These are phyloP conservation scores for Diaporthe amygdali DNA, from an alignment of 2,329 filamentous ascomycete species.

Conservation along the genomic window DNA sequence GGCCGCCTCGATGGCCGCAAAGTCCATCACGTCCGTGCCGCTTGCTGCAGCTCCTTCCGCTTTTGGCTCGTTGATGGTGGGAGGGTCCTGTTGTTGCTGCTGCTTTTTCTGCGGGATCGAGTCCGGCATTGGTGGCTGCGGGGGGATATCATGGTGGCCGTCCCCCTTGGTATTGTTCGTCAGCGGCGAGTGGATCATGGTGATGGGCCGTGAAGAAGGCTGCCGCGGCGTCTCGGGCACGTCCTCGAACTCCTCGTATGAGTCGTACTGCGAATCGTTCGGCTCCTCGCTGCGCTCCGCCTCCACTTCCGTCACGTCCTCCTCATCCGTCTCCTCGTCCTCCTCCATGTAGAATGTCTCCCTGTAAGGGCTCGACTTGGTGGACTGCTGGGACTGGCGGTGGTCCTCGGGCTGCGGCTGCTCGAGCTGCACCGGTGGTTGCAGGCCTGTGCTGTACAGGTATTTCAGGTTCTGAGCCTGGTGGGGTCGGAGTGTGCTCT, in stretches of 20 bases:
- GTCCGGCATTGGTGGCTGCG: neutral
- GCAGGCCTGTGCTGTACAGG: constrained; percentile 7
- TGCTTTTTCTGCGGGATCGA: neutral
- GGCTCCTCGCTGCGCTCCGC: constrained; percentile 3
- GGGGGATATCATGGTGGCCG: neutral
- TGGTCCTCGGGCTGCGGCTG: neutral
- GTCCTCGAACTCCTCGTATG: constrained; percentile 22
- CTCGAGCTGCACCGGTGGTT: neutral
- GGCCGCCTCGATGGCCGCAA: constrained; percentile 24
- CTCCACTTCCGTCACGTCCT: neutral
- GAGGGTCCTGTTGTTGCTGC: neutral
- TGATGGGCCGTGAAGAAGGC: neutral
- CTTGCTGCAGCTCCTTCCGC: neutral
- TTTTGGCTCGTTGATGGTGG: neutral
- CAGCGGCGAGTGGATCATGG: constrained; percentile 20
- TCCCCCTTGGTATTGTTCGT: neutral
- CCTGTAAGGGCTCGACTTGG: constrained; percentile 18
- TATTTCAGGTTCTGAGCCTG: constrained; percentile 20
- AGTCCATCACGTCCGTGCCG: constrained; percentile 18
- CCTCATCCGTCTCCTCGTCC: constrained; percentile 22
- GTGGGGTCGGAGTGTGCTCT: constrained; percentile 20
- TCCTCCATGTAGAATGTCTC: constrained; percentile 26
- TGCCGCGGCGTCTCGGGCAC: constrained; percentile 18
- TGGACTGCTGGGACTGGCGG: neutral
- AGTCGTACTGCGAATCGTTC: constrained; percentile 18